Evolutionary conservation across 148 eudicot species (phyloP).

Genomic region (Talinum fruticosum): DNA sequence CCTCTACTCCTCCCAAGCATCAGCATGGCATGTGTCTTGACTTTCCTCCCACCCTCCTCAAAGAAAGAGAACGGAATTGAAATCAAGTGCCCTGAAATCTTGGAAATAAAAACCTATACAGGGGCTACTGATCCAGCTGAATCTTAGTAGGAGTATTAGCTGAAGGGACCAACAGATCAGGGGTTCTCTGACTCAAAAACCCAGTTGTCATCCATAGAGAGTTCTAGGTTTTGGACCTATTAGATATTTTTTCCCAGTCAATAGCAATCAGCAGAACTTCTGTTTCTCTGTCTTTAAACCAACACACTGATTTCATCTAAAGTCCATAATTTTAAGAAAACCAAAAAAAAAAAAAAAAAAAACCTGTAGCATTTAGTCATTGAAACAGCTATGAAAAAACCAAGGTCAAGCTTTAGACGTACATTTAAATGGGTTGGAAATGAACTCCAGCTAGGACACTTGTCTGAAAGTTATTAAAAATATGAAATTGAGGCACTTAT

Average conservation of each 20-base stretch:
- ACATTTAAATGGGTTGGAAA: neutral
- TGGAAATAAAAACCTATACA: conserved; percentile 5
- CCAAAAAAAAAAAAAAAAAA: too few relatives aligned
- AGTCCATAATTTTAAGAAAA: too few relatives aligned
- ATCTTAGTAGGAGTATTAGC: too few relatives aligned
- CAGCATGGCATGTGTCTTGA: conserved; percentile 36
- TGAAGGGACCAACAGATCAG: too few relatives aligned
- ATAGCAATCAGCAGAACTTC: too few relatives aligned
- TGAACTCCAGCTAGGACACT: neutral
- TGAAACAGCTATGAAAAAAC: neutral
- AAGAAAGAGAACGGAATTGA: neutral
- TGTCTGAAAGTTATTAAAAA: neutral
- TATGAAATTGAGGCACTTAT: neutral
- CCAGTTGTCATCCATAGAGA: too few relatives aligned
- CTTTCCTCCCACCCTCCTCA: neutral
- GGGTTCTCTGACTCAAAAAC: too few relatives aligned
- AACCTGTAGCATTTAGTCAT: neutral
- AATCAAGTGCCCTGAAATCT: conserved; percentile 33
- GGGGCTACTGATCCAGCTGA: too few relatives aligned
- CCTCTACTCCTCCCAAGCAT: conserved; percentile 14
- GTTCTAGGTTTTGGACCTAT: too few relatives aligned
- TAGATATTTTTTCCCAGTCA: too few relatives aligned
- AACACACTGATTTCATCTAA: neutral
- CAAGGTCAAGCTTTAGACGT: neutral
- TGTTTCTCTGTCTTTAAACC: neutral